Evolutionary conservation across 192 early-diverging fungal genomes (phyloP), one percentile per base, ranked within the genome.

Genomic region (Obelidium mucronatum): DNA sequence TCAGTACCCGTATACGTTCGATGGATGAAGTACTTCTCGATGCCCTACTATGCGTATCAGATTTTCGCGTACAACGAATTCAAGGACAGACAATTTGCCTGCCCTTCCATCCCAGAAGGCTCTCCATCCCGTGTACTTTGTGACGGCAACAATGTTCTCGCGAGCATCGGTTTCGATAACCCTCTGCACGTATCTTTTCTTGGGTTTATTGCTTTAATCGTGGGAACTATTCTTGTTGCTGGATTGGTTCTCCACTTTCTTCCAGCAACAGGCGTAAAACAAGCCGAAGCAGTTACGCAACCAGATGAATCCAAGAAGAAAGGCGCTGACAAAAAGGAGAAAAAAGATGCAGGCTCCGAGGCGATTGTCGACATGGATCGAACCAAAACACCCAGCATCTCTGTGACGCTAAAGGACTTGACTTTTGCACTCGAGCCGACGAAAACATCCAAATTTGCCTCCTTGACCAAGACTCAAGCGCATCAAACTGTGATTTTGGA

Each of bases 31-130:
- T 28, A n/a, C 5, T 65, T 78, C 26, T 76, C 76, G 15, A 79
- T 74, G 65, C 48, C 78, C 31, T 75, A 71, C 13, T 80, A 75
- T 59, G 67, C 72, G 2, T 80, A 58, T 74, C 75, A 76, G 13
- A 44, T 80, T 15, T 35, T 78, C 31, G 37, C 76, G 24, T 59
- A 76, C 40, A 85, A 85, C 76, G 83, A 85, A 59, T 82, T 85
- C 59, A 60, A 75, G n/a, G 76, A 77, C 59, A 67, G 76, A 64
- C 4, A 24, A 2, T 85, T 66, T 63, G 59, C 56, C 3, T 85
- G 83, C 73, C 71, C 80, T 4, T 65, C 63, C 17, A 22, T 65
- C 15, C 15, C 63, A 19, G 39, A 65, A 3, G 35, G 19, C 17
- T 8, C 63, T 36, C 33, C 15, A 13, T 19, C 26, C 11, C 19